Evolutionary conservation across 2,329 filamentous ascomycete species (phyloP), one percentile per base, ranked within the genome.

Genomic region (Ophiobolus disseminans): DNA sequence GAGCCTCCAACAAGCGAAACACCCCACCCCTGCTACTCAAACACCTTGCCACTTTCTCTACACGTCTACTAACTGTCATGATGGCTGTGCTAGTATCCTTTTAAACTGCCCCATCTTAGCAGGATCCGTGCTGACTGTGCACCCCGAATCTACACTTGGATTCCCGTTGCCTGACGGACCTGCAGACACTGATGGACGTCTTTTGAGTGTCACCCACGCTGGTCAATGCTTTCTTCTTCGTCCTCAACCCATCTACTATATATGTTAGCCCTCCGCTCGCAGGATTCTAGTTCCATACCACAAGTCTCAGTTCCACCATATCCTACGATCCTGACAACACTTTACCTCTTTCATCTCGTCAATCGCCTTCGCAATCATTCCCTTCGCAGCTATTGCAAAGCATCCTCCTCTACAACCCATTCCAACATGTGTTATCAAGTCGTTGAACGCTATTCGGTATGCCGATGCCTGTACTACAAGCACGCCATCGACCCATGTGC

Each of bases 401-500:
- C 16, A 40, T 21, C 23, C 34, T 30, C 21, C 7, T 8, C 14
- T 13, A 22, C 39, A 17, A 25, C 5, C 9, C n/a, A 4, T 25
- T 35, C 35, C 57, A 61, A 46, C 53, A 96, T 96, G 91, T 96
- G 91, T 69, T 92, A 90, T 68, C 89, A 92, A 76, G 76, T 96
- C 54, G 80, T 93, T 63, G 91, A 96, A 74, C 82, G 90, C 50
- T 96, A 91, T 79, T 86, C 91, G 45, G 89, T 88, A 46, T 96
- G 91, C 81, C 84, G 86, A 57, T 96, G 91, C 76, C 81, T 93
- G 62, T 95, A 96, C 80, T 90, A 93, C 79, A 82, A 87, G 67
- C 92, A 96, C 72, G 86, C 89, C 38, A 82, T 96, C 63, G 91
- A 96, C 68, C 88, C 89, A 52, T 96, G 91, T 70, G 80, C 85